phyloP scores from a whole-genome alignment of 148 eudicot genomes.

The Cornus florida region DNA sequence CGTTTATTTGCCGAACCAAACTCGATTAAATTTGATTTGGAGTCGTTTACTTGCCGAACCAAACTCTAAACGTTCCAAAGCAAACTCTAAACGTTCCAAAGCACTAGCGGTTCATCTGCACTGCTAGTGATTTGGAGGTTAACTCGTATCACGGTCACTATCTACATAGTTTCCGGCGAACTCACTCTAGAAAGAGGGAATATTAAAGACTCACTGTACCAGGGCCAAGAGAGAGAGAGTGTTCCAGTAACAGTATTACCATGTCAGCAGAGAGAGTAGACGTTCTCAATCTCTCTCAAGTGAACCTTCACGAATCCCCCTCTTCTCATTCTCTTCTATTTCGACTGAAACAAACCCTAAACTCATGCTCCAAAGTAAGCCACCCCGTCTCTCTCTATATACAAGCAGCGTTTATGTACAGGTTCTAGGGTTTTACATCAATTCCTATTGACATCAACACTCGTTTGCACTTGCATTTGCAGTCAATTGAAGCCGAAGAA shows the following conservation, averaged over 20 bases:
- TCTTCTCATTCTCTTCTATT: conserved; percentile 14
- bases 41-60: too few species aligned
- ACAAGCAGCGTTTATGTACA: not conserved
- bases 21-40: too few species aligned
- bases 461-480: not conserved
- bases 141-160: too few species aligned
- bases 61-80: too few species aligned
- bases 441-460: not conserved
- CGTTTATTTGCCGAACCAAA: too few species aligned
- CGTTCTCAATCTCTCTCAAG: conserved; percentile 6
- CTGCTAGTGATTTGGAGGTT: too few species aligned
- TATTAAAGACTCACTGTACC: too few species aligned
- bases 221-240: not conserved
- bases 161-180: too few species aligned
- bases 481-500: conserved; percentile 49
- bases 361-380: conserved; percentile 40
- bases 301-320: not conserved
- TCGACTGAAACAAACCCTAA: conserved; percentile 34
- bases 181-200: too few species aligned
- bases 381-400: not conserved
- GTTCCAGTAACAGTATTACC: not conserved
- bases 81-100: too few species aligned
- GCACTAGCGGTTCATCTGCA: too few species aligned
- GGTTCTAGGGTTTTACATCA: not conserved
- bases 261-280: conserved; percentile 8